A percentile compares a stretch with the other conserved stretches of the same genome.
phyloP scores from a whole-genome alignment of 1,139 yeast species.

The Kodamaea sp. region DNA sequence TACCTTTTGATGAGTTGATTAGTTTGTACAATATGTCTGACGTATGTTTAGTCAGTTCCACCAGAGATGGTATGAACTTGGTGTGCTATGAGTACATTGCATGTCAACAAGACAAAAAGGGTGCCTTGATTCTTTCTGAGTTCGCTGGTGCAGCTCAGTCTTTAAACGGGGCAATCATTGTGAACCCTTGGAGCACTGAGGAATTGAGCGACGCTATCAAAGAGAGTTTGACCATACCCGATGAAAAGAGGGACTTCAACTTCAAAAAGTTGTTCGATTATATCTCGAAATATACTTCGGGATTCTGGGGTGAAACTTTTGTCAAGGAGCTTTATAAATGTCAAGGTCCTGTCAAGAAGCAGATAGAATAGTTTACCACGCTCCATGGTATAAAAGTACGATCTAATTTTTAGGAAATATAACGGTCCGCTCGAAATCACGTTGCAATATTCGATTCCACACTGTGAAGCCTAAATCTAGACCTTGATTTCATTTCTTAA shows the following conservation, averaged over 20 bases:
- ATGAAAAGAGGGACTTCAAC: conserved; percentile 74
- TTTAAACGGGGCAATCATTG: conserved; percentile 87
- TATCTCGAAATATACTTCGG: conserved; percentile 89
- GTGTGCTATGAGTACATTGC: conserved; percentile 97
- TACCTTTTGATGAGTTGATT: conserved; percentile 87
- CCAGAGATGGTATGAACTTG: conserved; percentile 98
- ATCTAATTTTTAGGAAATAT: too few species aligned
- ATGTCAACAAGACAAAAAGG: conserved; percentile 85
- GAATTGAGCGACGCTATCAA: conserved; percentile 84
- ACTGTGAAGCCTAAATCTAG: too few species aligned
- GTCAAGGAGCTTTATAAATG: conserved; percentile 76
- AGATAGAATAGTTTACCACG: too few species aligned
- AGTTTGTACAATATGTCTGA: conserved; percentile 84
- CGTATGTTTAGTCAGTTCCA: conserved; percentile 88
- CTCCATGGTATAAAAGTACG: too few species aligned
- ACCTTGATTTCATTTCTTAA: too few species aligned
- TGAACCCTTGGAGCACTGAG: conserved; percentile 98
- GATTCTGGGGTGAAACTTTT: conserved; percentile 96
- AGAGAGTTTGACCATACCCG: conserved; percentile 83
- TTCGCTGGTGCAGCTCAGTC: conserved; percentile 99
- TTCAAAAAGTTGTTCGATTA: conserved; percentile 83
- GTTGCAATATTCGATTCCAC: too few species aligned
- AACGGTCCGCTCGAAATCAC: too few species aligned
- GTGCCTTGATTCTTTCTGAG: conserved; percentile 84
- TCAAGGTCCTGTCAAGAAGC: too few species aligned